Conservation (phyloP, 108 stramenopile species). For the Cylindrotheca closterium region DNA sequence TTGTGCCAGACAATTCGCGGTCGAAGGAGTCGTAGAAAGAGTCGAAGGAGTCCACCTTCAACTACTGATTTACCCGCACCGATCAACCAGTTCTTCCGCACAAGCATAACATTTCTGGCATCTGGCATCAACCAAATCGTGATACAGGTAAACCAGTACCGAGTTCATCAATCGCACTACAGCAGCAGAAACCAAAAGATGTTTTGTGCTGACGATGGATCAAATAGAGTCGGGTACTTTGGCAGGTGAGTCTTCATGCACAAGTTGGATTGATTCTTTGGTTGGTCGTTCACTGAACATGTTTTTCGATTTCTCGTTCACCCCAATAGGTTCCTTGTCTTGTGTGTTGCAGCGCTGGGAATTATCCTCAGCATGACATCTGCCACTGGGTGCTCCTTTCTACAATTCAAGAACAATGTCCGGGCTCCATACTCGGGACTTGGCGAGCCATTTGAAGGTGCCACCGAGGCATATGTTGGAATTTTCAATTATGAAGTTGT, state of each 20-base stretch:
- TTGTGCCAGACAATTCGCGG: too few species aligned
- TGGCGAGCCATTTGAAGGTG: constrained; percentile 15
- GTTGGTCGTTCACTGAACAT: neutral
- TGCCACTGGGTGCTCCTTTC: constrained; percentile 14
- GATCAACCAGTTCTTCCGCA: too few species aligned
- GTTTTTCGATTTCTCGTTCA: neutral
- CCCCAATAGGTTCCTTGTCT: constrained; percentile 7
- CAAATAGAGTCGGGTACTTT: neutral
- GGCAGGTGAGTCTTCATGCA: neutral
- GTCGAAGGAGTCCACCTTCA: too few species aligned
- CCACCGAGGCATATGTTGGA: constrained; percentile 16
- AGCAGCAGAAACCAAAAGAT: too few species aligned
- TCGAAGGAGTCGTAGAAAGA: too few species aligned
- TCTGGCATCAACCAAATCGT: too few species aligned
- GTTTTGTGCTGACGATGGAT: too few species aligned
- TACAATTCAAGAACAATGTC: constrained; percentile 9
- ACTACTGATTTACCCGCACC: too few species aligned
- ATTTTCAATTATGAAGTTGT: constrained; percentile 23
- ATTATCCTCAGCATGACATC: constrained; percentile 18
- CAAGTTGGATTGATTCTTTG: neutral
- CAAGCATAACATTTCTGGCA: too few species aligned
- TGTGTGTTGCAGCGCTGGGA: constrained; percentile 1
- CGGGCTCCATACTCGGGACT: neutral
- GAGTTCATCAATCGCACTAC: too few species aligned
- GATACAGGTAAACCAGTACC: too few species aligned